phyloP scores from a whole-genome alignment of 495 filamentous ascomycete genomes.

The Hypoxylon trugodes region DNA sequence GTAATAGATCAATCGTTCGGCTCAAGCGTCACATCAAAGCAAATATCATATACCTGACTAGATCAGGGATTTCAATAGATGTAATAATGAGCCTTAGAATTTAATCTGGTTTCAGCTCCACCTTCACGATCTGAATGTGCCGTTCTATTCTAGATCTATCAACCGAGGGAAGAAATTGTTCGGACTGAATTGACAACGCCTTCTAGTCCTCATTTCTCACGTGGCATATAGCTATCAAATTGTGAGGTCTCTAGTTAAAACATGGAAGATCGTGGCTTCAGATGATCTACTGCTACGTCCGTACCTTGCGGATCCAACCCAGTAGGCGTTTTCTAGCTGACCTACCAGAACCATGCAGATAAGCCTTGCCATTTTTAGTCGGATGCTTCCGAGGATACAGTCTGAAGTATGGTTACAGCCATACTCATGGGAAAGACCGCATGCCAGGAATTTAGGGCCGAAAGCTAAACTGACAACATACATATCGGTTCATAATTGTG shows the following conservation, averaged over 20 bases:
- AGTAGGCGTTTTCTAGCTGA: slow-evolving; percentile 22
- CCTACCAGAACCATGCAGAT: slow-evolving; percentile 27
- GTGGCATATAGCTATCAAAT: slow-evolving; percentile 16
- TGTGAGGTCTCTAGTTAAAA: slow-evolving; percentile 31
- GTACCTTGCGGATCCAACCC: slow-evolving; percentile 43
- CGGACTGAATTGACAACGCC: neutral
- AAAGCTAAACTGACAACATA: slow-evolving; percentile 1
- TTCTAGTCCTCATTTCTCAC: slow-evolving; percentile 23
- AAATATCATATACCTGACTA: no score
- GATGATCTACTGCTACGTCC: slow-evolving; percentile 43
- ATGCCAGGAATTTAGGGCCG: slow-evolving; percentile 19
- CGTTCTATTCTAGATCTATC: slow-evolving; percentile 2
- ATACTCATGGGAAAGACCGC: slow-evolving; percentile 10
- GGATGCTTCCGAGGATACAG: slow-evolving; percentile 39
- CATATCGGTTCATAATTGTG: neutral
- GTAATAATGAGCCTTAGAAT: neutral
- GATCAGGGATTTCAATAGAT: no score
- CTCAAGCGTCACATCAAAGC: slow-evolving; percentile 1
- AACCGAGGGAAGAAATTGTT: neutral
- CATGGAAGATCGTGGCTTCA: slow-evolving; percentile 42
- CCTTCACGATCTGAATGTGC: neutral
- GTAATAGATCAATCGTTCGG: neutral
- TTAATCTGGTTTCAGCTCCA: neutral
- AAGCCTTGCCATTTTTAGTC: slow-evolving; percentile 35
- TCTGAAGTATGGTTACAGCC: slow-evolving; percentile 7